Evolutionary conservation across 768 basidiomycete genomes (phyloP), one percentile per base, ranked within the genome.

Genomic region (Exidia glandulosa): DNA sequence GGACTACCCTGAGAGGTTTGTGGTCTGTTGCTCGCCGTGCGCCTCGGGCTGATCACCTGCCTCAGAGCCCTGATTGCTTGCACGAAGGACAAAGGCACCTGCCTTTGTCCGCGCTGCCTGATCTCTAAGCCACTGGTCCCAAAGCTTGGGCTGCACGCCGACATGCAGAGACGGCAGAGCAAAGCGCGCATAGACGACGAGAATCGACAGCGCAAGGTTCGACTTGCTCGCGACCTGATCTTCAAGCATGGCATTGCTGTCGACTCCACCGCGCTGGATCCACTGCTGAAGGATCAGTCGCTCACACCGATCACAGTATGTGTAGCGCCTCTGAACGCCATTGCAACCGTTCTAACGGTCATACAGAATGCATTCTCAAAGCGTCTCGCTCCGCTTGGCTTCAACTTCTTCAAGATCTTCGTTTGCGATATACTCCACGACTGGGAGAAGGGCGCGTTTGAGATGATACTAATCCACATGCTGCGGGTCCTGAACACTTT

Each of bases 1-100:
- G 0, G 70, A 75, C 57, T 75, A 75, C 45, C 73, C 73, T 0
- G 72, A 76, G 31, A 76, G 75, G 74, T 74, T 47, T 2, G 65
- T 64, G 10, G 48, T 14, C 56, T 61, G 48, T 30, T 34, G 34
- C 10, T 13, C 5, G 56, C 34, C 10, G 12, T 34, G 10, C 32
- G 9, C 45, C 30, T 66, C 14, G 23, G 16, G 36, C 16, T 4
- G 16, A 62, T 7, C 7, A 34, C 10, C 32, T 60, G 6, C 25
- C 31, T 56, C 37, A 69, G 69, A 56, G 66, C 70, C 0, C 57
- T 74, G 0, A 5, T 74, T 1, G 70, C 68, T 2, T 66, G 64
- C 1, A 66, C 73, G 9, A 61, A 60, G 7, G 66, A 73, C 29
- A 61, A 68, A 23, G 73, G 71, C 0, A n/a, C 19, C 9, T 74